Evolutionary conservation across 2,329 filamentous ascomycete genomes (phyloP).

Genomic region (Lachnellula hyalina): DNA sequence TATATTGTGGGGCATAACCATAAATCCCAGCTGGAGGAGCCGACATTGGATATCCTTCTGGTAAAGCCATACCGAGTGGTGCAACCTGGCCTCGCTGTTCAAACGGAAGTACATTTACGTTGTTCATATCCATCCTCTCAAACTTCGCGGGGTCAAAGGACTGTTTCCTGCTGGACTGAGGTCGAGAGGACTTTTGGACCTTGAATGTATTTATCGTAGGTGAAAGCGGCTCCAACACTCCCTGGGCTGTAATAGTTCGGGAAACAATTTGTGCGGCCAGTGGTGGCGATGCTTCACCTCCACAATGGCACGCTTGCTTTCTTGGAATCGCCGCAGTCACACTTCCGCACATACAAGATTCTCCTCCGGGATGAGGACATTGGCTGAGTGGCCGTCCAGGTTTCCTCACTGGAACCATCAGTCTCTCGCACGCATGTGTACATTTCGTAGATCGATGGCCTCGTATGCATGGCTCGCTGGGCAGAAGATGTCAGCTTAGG

Average conservation of each 20-base stretch:
- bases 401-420: conserved; percentile 67
- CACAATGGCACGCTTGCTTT: conserved; percentile 52
- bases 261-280: conserved; percentile 5
- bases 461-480: conserved; percentile 67
- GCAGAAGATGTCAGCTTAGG: conserved; percentile 15
- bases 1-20: conserved; percentile 22
- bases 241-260: background rate
- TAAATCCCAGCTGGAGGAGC: conserved; percentile 15
- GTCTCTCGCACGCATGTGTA: conserved; percentile 59
- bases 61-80: conserved; percentile 17
- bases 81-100: conserved; percentile 26
- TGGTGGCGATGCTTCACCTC: conserved; percentile 26
- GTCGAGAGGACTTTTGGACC: conserved; percentile 23
- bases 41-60: conserved; percentile 20
- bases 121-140: conserved; percentile 48
- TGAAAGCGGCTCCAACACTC: conserved; percentile 38
- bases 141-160: conserved; percentile 46
- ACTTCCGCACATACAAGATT: conserved; percentile 52
- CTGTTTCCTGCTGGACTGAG: conserved; percentile 34
- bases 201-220: conserved; percentile 28
- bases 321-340: conserved; percentile 61
- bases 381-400: conserved; percentile 65
- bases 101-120: conserved; percentile 43
- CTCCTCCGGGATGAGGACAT: conserved; percentile 54
- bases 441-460: conserved; percentile 73